Evolutionary conservation across 495 filamentous ascomycete genomes (phyloP).

Genomic region (Aspergillus cristatus): DNA sequence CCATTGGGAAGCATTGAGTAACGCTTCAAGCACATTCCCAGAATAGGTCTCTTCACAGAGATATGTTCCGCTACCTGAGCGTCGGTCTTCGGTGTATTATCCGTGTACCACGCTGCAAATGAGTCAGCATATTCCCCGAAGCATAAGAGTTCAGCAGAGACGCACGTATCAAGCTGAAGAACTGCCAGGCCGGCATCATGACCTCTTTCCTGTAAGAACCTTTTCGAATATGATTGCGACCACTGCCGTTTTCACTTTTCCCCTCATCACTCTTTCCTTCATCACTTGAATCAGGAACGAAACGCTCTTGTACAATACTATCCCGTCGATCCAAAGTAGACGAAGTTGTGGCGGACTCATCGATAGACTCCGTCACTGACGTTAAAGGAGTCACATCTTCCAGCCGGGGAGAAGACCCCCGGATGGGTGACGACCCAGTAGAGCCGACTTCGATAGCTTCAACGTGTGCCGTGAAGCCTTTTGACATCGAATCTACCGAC

Average conservation of each 20-base stretch:
- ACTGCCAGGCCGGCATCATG: slow-evolving; percentile 96
- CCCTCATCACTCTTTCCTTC: no score
- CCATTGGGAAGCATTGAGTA: slow-evolving; percentile 70
- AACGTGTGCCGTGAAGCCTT: slow-evolving; percentile 43
- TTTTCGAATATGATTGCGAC: slow-evolving; percentile 19
- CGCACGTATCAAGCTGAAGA: slow-evolving; percentile 82
- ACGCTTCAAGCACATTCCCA: slow-evolving; percentile 87
- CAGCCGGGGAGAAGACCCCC: slow-evolving; percentile 23
- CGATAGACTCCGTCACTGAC: slow-evolving; percentile 18
- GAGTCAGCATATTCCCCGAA: not conserved
- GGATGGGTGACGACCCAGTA: slow-evolving; percentile 30
- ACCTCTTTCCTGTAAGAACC: slow-evolving; percentile 66
- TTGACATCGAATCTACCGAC: slow-evolving; percentile 43
- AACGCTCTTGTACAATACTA: slow-evolving; percentile 57
- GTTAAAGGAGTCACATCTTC: slow-evolving; percentile 22
- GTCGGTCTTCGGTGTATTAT: slow-evolving; percentile 61
- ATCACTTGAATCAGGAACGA: slow-evolving; percentile 35
- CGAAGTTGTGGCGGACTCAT: slow-evolving; percentile 13
- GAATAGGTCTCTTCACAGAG: slow-evolving; percentile 63
- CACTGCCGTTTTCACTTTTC: slow-evolving; percentile 27
- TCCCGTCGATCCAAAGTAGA: slow-evolving; percentile 32
- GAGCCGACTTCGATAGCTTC: slow-evolving; percentile 50
- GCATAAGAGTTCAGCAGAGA: not conserved
- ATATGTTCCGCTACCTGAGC: slow-evolving; percentile 66
- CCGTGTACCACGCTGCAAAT: slow-evolving; percentile 49